phyloP scores from a whole-genome alignment of 1,139 yeast genomes.

The Ashbya aceris region DNA sequence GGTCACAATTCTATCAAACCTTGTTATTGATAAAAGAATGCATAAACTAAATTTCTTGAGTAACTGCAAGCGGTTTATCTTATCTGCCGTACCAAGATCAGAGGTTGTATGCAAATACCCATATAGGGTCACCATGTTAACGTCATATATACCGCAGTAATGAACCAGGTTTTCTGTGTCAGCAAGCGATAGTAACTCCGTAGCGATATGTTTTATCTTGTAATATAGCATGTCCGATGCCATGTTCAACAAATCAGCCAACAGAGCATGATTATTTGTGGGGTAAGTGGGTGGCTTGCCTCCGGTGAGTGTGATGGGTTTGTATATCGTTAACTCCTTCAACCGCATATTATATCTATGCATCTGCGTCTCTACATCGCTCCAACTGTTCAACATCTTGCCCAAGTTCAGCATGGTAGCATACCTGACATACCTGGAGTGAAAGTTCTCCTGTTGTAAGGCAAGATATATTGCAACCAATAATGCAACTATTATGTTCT shows the following conservation, averaged over 20 bases:
- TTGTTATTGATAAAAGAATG: conserved; percentile 13
- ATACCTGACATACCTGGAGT: conserved; percentile 16
- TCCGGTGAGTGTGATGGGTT: conserved; percentile 8
- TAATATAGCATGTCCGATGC: conserved; percentile 18
- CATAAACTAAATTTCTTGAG: conserved; percentile 20
- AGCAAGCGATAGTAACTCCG: conserved; percentile 12
- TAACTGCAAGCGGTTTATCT: conserved; percentile 14
- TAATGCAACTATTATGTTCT: conserved; percentile 11
- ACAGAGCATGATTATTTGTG: conserved; percentile 3
- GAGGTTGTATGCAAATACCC: conserved; percentile 11
- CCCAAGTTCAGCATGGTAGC: conserved; percentile 14
- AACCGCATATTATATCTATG: conserved; percentile 15
- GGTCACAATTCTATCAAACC: background rate
- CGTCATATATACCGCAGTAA: conserved; percentile 19
- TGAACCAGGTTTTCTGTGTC: conserved; percentile 12
- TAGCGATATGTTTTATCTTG: conserved; percentile 10
- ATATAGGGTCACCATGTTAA: conserved; percentile 15
- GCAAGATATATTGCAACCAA: conserved; percentile 15
- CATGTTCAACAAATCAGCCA: conserved; percentile 14
- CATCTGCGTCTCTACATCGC: conserved; percentile 13
- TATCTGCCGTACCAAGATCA: conserved; percentile 10
- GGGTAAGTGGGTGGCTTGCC: conserved; percentile 2
- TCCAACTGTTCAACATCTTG: conserved; percentile 12
- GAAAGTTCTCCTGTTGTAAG: conserved; percentile 19
- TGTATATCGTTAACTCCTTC: conserved; percentile 14